Conservation (phyloP, 495 filamentous ascomycete genomes). For the Achaetomiella virescens region DNA sequence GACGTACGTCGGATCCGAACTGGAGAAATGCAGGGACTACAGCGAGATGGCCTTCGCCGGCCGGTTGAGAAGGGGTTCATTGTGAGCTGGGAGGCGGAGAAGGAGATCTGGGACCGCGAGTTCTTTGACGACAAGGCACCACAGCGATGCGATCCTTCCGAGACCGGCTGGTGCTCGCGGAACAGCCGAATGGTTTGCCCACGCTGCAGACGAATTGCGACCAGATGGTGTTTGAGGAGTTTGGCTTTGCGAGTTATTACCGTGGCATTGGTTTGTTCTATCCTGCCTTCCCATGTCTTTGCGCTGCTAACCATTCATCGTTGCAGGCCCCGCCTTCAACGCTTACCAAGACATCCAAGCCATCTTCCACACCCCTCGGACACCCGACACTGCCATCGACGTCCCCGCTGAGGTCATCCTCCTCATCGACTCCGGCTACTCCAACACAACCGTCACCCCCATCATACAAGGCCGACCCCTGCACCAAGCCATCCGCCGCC, state of each 20-base stretch:
- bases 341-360: conserved; percentile 73
- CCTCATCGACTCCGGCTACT: conserved; percentile 86
- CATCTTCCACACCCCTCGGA: conserved; percentile 48
- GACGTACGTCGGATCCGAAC: conserved; percentile 70
- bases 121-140: conserved; percentile 73
- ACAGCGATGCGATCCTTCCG: conserved; percentile 64
- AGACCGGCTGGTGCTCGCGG: conserved; percentile 80
- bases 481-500: conserved; percentile 73
- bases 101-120: conserved; percentile 89
- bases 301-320: conserved; percentile 4
- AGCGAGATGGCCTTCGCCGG: conserved; percentile 81
- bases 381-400: conserved; percentile 37
- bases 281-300: conserved; percentile 7
- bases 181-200: conserved; percentile 82
- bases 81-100: conserved; percentile 95
- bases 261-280: conserved; percentile 60
- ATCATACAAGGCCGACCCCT: conserved; percentile 73
- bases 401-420: conserved; percentile 74
- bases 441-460: conserved; percentile 87
- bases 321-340: conserved; percentile 57
- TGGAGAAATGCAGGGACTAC: conserved; percentile 79
- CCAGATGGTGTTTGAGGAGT: conserved; percentile 97
- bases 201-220: conserved; percentile 82
- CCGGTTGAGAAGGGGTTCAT: conserved; percentile 94
- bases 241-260: conserved; percentile 84